Conservation (phyloP, 306 rosid species). For the Prunus mira region DNA sequence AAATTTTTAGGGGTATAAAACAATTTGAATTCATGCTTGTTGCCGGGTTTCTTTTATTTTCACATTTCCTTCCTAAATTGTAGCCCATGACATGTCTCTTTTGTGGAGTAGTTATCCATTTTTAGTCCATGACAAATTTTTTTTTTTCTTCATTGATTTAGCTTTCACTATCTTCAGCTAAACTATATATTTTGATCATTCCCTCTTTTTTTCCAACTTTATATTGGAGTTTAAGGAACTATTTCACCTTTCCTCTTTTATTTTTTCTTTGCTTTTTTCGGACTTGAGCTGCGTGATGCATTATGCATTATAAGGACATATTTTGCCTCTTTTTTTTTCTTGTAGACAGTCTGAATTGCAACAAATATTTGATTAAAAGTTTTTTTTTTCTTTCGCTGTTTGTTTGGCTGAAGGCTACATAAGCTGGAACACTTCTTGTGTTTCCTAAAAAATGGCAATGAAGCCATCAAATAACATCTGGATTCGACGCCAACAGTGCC, state of each 20-base stretch:
- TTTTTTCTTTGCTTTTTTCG: neutral
- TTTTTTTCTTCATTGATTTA: neutral
- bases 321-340: neutral
- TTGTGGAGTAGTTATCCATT: neutral
- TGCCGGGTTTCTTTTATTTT: neutral
- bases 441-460: constrained; percentile 24
- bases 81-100: neutral
- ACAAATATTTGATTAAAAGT: neutral
- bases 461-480: constrained; percentile 54
- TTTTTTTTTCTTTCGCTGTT: neutral
- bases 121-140: neutral
- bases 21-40: neutral
- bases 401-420: neutral
- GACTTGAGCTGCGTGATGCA: neutral
- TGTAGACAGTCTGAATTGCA: constrained; percentile 2
- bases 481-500: constrained; percentile 60
- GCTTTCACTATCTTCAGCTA: constrained; percentile 3
- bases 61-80: neutral
- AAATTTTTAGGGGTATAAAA: neutral
- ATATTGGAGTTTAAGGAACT: neutral
- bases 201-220: neutral
- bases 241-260: neutral
- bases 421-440: neutral
- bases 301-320: neutral
- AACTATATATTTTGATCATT: neutral